Percentiles rank a stretch among this genome's conserved stretches.
Conservation (phyloP, 305 asterid species). For the Solanum hybrid region DNA sequence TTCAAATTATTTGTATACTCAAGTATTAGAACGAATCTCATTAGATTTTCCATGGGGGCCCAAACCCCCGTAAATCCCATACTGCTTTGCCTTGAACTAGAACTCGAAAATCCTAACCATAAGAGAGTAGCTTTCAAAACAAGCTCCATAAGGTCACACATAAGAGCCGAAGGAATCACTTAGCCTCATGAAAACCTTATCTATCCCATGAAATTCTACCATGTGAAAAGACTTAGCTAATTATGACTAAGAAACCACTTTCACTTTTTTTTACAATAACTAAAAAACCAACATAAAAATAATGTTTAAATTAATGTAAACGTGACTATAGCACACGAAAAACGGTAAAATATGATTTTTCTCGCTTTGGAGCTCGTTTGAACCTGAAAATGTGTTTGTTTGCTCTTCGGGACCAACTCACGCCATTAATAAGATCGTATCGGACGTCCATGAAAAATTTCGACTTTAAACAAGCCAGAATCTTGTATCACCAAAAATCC, state of each 20-base stretch:
- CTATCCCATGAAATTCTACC: not conserved
- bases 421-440: not conserved
- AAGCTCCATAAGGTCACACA: not conserved
- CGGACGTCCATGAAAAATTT: not conserved
- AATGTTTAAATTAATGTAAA: not conserved
- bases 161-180: not conserved
- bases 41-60: not conserved
- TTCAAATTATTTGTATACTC: not conserved
- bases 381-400: not conserved
- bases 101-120: not conserved
- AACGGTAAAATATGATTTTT: not conserved
- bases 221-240: not conserved
- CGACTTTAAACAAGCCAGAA: not conserved
- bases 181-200: not conserved
- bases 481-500: not conserved
- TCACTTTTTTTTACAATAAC: not conserved
- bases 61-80: not conserved
- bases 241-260: not conserved
- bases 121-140: not conserved
- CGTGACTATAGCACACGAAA: not conserved
- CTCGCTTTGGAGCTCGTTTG: not conserved
- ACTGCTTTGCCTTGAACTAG: not conserved
- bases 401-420: not conserved
- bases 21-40: not conserved
- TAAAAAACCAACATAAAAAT: not conserved